Percentiles rank a stretch among this genome's conserved stretches.
These are phyloP conservation scores for Leccinum barrowsii DNA, from an alignment of 768 basidiomycete genomes.

Conservation along the genomic window DNA sequence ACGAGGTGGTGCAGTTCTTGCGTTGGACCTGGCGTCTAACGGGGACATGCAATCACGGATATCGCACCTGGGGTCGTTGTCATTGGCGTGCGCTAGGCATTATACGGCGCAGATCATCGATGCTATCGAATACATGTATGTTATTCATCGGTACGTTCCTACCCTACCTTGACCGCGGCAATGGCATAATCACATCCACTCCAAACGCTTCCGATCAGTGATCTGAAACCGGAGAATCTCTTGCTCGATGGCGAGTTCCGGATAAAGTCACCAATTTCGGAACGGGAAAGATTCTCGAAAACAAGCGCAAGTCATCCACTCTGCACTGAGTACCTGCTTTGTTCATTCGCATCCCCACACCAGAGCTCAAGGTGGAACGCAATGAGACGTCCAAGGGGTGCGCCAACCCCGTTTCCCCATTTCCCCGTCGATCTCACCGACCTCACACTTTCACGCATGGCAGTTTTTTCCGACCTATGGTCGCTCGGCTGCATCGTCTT, in stretches of 20 bases:
- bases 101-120: slow-evolving; percentile 40
- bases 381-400: slow-evolving; percentile 77
- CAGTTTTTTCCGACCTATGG: slow-evolving; percentile 85
- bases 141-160: slow-evolving; percentile 71
- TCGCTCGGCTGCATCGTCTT: slow-evolving; percentile 91
- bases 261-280: slow-evolving; percentile 96
- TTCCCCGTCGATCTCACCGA: not conserved
- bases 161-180: not conserved
- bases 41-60: slow-evolving; percentile 56
- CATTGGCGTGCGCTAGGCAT: slow-evolving; percentile 67
- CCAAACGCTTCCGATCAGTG: slow-evolving; percentile 35
- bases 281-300: slow-evolving; percentile 66
- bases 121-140: slow-evolving; percentile 88
- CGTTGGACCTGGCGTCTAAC: slow-evolving; percentile 44
- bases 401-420: slow-evolving; percentile 3
- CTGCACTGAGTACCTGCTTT: not conserved
- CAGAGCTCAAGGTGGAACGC: slow-evolving; percentile 67
- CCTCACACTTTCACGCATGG: not conserved
- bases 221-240: slow-evolving; percentile 85
- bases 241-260: slow-evolving; percentile 86
- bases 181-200: slow-evolving; percentile 12
- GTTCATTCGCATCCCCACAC: slow-evolving; percentile 29
- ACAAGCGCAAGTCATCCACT: not conserved
- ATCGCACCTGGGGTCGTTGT: slow-evolving; percentile 79
- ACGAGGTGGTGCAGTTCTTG: slow-evolving; percentile 54